These are phyloP conservation scores for Pontederia paniculata DNA, from an alignment of 176 grass and related monocot species.

Conservation along the genomic window DNA sequence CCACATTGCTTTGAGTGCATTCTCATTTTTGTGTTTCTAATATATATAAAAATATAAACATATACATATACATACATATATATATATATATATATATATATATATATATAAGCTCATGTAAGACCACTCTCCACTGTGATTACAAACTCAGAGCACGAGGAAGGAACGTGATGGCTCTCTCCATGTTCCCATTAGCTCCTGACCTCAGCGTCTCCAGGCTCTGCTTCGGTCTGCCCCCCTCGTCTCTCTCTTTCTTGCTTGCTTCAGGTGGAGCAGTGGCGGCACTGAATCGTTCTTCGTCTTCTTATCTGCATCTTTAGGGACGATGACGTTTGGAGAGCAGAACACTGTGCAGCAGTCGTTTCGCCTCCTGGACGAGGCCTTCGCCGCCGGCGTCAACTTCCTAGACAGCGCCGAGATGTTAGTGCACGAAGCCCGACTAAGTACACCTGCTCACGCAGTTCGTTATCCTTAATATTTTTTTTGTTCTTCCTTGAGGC, in stretches of 20 bases:
- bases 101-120: too few species aligned
- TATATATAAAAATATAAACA: too few species aligned
- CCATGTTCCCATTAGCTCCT: conserved; percentile 53
- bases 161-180: conserved; percentile 28
- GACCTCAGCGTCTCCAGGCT: conserved; percentile 69
- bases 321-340: conserved; percentile 90
- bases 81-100: too few species aligned
- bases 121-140: not conserved
- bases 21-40: too few species aligned
- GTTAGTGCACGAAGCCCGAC: conserved; percentile 3
- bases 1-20: too few species aligned
- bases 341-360: conserved; percentile 51
- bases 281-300: not conserved
- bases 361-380: conserved; percentile 57
- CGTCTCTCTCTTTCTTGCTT: not conserved
- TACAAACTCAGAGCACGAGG: not conserved
- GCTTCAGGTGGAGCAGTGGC: too few species aligned
- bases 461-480: not conserved
- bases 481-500: not conserved
- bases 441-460: too few species aligned
- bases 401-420: conserved; percentile 90
- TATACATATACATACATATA: too few species aligned
- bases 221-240: conserved; percentile 41
- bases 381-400: conserved; percentile 57
- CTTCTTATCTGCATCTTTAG: conserved; percentile 16